Evolutionary conservation across 75 land plant species (phyloP).

Genomic region (Sequoiadendron giganteum): DNA sequence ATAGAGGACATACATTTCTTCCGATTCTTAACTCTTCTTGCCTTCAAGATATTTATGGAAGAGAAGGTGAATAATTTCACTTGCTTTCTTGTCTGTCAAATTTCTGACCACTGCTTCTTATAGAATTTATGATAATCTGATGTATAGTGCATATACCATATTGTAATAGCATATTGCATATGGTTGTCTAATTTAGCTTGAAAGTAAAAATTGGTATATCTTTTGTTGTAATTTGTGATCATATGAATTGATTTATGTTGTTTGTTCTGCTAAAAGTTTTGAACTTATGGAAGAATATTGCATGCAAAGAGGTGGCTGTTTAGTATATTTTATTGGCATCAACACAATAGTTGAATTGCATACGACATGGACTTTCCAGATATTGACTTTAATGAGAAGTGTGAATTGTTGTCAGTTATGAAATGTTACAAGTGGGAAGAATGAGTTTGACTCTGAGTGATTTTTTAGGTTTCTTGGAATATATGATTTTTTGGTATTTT

Average conservation of each 20-base stretch:
- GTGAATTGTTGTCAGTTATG: neutral
- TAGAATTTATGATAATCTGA: neutral
- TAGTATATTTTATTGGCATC: neutral
- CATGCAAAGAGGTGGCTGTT: neutral
- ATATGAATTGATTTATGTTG: neutral
- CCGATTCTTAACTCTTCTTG: slow-evolving; percentile 81
- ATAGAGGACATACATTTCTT: slow-evolving; percentile 64
- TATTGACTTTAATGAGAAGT: neutral
- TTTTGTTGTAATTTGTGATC: neutral
- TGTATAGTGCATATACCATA: neutral
- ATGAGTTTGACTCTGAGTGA: neutral
- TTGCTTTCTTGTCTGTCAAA: neutral
- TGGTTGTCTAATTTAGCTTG: neutral
- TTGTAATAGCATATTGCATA: neutral
- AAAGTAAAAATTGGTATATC: neutral
- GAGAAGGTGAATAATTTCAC: slow-evolving; percentile 58
- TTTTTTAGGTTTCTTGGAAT: too few relatives aligned
- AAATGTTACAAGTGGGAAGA: neutral
- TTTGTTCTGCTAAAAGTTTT: neutral
- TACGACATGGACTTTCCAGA: neutral
- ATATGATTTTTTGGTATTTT: too few relatives aligned
- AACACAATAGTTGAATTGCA: neutral
- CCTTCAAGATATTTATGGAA: slow-evolving; percentile 79
- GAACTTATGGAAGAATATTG: neutral
- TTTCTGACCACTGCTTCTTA: neutral